These are phyloP conservation scores for Biancaea sappan DNA, from an alignment of 306 rosid genomes.

Conservation along the genomic window DNA sequence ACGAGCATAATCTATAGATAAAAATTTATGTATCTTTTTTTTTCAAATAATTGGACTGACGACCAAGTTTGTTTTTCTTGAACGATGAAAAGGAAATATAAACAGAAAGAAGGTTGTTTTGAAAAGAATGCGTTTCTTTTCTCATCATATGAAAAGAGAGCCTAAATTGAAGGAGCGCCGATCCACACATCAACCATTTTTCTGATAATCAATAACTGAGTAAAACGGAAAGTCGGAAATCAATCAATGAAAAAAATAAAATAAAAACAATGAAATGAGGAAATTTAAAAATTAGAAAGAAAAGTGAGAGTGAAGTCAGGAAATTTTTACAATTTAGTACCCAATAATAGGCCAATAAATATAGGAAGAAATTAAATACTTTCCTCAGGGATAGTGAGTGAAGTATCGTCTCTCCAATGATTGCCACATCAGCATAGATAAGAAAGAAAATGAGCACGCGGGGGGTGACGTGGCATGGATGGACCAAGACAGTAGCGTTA, in stretches of 20 bases:
- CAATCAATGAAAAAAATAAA: neutral
- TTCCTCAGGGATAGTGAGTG: too few relatives aligned
- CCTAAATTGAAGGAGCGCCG: neutral
- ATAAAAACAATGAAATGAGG: neutral
- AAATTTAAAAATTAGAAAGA: neutral
- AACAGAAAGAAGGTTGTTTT: neutral
- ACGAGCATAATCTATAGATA: too few relatives aligned
- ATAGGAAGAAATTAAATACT: too few relatives aligned
- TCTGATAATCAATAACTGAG: neutral
- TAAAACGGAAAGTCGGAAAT: slow-evolving; percentile 1
- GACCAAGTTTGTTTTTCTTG: too few relatives aligned
- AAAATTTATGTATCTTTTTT: neutral
- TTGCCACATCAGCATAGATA: neutral
- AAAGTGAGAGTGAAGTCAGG: neutral
- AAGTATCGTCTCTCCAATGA: neutral
- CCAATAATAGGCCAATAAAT: too few relatives aligned
- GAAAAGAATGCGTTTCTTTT: neutral
- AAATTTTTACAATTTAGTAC: neutral
- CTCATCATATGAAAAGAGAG: neutral
- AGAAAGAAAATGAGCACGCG: neutral
- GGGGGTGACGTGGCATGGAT: neutral
- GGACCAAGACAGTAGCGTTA: slow-evolving; percentile 1
- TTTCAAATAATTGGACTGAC: too few relatives aligned
- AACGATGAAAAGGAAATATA: neutral
- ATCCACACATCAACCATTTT: neutral